Base-by-base conservation (phyloP, 2,329 filamentous ascomycete species). In the Stagonosporopsis vannaccii region DNA sequence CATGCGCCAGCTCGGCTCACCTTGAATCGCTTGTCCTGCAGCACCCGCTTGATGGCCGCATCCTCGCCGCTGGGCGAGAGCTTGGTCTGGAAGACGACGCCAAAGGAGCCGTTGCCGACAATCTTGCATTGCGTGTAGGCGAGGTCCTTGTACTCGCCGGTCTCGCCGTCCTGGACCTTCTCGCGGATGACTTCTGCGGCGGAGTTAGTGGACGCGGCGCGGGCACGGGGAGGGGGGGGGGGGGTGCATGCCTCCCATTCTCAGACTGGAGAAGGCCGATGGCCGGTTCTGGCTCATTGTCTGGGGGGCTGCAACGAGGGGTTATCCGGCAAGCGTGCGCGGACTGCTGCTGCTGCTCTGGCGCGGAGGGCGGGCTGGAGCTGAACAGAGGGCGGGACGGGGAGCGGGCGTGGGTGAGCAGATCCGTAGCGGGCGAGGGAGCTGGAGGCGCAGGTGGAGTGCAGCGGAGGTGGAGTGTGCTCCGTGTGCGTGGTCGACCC, bases 1-100 rank as follows among this genome's bases (percentile, higher is more conserved):
- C 55, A 59, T 53, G 66, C 62, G 63, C 57, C 40, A 55, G 60
- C 77, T 72, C 75, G 56, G 60, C 77, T 72, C 75, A 96, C 95
- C 91, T 99, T 99, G 88, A 99, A 99, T 75, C 95, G 88, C 85
- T 99, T 99, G 84, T 99, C 95, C 76, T 99, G 95, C 56, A 99
- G 86, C 58, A 99, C 95, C 70, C 95, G 90, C 85, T 99, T 99
- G 84, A 99, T 99, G 76, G 95, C 95, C 50, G 95, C 95, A 81
- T 99, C 95, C 79, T 99, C 95, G 63, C 94, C 94, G 62, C 91
- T 95, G n/a, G 95, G 95, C 59, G 94, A 94, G 71, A 99, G 86
- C 82, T 98, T 98, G 55, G 95, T 99, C 82, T 99, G 95, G 79
- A 99, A 99, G 64, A 99, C 95, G 46, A 99, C 94, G 65, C 95